phyloP scores from a whole-genome alignment of 257 asterid genomes.

The Lantana camara region DNA sequence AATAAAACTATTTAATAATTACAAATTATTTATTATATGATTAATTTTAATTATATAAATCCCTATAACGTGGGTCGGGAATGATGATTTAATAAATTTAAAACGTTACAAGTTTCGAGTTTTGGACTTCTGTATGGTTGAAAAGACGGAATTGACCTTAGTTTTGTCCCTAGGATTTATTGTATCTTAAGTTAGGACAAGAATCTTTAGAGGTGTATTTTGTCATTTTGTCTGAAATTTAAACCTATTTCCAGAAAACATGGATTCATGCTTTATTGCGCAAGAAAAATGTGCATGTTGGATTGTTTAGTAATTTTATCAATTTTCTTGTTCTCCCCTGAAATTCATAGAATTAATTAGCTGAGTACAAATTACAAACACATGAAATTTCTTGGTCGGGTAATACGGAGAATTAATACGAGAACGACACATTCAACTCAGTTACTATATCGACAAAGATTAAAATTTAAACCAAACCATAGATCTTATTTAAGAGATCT shows the following conservation, averaged over 20 bases:
- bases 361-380: neutral
- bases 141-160: neutral
- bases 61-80: no score
- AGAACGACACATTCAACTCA: no score
- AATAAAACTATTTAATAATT: neutral
- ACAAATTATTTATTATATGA: neutral
- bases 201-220: constrained; percentile 13
- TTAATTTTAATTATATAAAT: no score
- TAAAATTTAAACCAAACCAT: no score
- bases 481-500: no score
- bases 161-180: neutral
- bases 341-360: neutral
- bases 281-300: neutral
- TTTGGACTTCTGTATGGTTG: neutral
- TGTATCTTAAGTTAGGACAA: neutral
- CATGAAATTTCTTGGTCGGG: no score
- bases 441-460: no score
- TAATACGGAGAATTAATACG: no score
- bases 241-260: neutral
- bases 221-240: constrained; percentile 17
- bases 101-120: neutral
- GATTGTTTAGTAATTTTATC: no score
- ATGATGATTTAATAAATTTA: no score
- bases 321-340: neutral
- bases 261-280: constrained; percentile 15